phyloP scores from a whole-genome alignment of 352 stramenopile species.

The Phytophthora sp. region DNA sequence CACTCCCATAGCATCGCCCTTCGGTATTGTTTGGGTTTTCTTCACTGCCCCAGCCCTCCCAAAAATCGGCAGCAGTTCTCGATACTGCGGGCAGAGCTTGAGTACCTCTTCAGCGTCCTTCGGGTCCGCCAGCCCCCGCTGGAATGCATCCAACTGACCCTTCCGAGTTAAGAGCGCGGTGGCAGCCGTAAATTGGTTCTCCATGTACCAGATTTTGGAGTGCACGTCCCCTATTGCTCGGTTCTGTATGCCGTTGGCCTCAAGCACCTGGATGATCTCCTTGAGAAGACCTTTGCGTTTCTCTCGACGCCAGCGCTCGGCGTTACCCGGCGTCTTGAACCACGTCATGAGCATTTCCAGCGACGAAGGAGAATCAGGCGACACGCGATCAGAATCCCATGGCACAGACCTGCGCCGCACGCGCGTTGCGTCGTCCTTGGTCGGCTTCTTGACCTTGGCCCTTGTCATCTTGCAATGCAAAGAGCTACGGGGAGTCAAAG shows the following conservation, averaged over 20 bases:
- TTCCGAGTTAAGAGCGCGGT: slow-evolving; percentile 21
- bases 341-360: slow-evolving; percentile 42
- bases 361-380: slow-evolving; percentile 16
- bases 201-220: slow-evolving; percentile 19
- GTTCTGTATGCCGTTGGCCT: slow-evolving; percentile 23
- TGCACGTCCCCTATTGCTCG: slow-evolving; percentile 25
- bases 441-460: slow-evolving; percentile 16
- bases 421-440: not conserved
- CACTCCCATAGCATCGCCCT: slow-evolving; percentile 2
- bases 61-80: slow-evolving; percentile 34
- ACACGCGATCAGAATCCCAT: slow-evolving; percentile 30
- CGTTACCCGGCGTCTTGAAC: slow-evolving; percentile 40
- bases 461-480: slow-evolving; percentile 12
- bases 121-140: slow-evolving; percentile 12
- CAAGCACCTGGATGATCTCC: slow-evolving; percentile 25
- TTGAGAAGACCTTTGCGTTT: slow-evolving; percentile 10
- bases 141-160: slow-evolving; percentile 32
- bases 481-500: too few species aligned
- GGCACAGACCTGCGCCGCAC: slow-evolving; percentile 8
- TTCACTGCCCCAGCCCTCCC: not conserved
- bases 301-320: slow-evolving; percentile 36
- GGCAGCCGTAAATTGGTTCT: slow-evolving; percentile 30
- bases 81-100: slow-evolving; percentile 41
- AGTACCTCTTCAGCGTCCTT: slow-evolving; percentile 23
- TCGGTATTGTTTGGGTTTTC: not conserved